These are phyloP conservation scores for Anacardium occidentale DNA, from an alignment of 345 rosid species.

Conservation along the genomic window DNA sequence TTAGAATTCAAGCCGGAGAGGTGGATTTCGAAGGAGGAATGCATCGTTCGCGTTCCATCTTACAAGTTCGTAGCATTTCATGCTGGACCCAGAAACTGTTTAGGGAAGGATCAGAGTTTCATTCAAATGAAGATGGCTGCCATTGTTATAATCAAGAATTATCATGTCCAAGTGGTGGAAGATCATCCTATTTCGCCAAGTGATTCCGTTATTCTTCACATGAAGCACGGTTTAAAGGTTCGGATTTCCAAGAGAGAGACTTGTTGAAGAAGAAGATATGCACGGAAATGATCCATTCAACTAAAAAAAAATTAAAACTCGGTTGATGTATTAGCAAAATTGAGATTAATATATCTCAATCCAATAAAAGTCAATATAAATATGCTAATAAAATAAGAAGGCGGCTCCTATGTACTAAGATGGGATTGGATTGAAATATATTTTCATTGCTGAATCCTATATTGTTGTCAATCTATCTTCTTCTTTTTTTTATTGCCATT, in stretches of 20 bases:
- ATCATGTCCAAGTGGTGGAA: conserved; percentile 18
- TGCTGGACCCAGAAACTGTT: conserved; percentile 29
- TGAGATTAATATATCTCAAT: no score
- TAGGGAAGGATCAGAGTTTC: conserved; percentile 24
- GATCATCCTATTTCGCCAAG: conserved; percentile 11
- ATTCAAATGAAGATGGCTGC: conserved; percentile 19
- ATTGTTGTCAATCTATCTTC: no score
- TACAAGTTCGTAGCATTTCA: conserved; percentile 20
- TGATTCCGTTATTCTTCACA: conserved; percentile 9
- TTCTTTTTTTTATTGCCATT: no score
- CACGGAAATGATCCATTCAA: no score
- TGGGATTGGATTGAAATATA: no score
- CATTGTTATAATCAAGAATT: conserved; percentile 11
- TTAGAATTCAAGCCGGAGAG: conserved; percentile 33
- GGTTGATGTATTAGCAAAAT: no score
- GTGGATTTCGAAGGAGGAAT: conserved; percentile 30
- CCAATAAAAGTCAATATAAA: no score
- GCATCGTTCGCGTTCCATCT: conserved; percentile 21
- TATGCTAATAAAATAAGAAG: no score
- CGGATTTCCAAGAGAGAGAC: background rate
- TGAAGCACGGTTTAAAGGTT: conserved; percentile 17
- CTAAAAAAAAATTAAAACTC: no score
- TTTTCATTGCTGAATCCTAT: no score
- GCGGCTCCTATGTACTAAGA: no score
- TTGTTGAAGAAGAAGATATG: no score